Base-by-base conservation (phyloP, 2,329 filamentous ascomycete species). In the Aspergillus unguis region DNA sequence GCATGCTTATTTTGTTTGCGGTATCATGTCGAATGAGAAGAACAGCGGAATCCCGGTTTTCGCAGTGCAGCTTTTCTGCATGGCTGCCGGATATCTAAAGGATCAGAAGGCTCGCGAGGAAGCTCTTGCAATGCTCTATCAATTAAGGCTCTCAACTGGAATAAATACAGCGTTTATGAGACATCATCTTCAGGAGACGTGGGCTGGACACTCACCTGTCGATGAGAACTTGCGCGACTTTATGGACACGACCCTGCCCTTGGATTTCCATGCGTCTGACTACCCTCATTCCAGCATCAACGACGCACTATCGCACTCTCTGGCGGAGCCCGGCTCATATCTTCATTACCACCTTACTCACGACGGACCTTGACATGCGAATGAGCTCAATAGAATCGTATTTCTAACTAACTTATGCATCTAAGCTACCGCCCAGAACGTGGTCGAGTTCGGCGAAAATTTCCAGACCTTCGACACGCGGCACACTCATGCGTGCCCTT, bases 1-100 rank as follows among this genome's bases (percentile, higher is more conserved):
- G 56, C 90, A 96, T 65, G 87, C 90, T 0, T 86, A 88, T 60
- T 86, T 92, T 66, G 86, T 95, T 26, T 96, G 92, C 66, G 92
- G 92, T 10, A 95, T 97, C 56, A 85, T 89, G 26, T 88, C 90
- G 2, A 90, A 95, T 66, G 85, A 87, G 47, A 88, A 91, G 63
- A 90, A 95, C 66, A 80, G 81, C 27, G 89, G 88, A 28, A 84
- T 96, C 31, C 85, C 87, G 7, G 87, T 84, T 45, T 85, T 95
- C 7, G 89, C 89, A 2, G 83, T 94, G 36, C 86, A 88, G 7
- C 90, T 87, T 32, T 78, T 96, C 5, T 85, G 86, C 36, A 86
- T 94, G 50, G 89, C 89, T 2, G 87, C 87, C 5, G 84, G 88
- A 62, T 85, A 85, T 46, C 77, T 97, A 3, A 83, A 81, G 0